These are phyloP conservation scores for Amanita polypyramis DNA, from an alignment of 768 basidiomycete genomes.

Conservation along the genomic window DNA sequence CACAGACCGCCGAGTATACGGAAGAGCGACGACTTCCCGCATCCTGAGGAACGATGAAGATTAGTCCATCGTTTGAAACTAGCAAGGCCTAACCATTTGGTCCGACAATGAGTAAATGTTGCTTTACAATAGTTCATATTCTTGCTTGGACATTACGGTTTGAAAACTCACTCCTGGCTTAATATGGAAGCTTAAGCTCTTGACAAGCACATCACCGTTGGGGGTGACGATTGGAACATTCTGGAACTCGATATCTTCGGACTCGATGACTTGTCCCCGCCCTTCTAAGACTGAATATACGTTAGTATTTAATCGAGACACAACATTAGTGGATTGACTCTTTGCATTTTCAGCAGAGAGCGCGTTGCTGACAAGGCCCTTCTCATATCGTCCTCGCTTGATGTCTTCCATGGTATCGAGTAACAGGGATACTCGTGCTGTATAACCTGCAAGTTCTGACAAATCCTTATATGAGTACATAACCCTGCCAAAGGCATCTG, in stretches of 20 bases:
- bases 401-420: slow-evolving; percentile 89
- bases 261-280: slow-evolving; percentile 69
- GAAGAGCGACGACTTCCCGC: slow-evolving; percentile 87
- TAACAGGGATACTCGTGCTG: slow-evolving; percentile 78
- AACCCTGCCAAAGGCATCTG: slow-evolving; percentile 88
- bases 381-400: slow-evolving; percentile 76
- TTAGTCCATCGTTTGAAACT: not conserved
- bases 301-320: not conserved
- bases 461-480: slow-evolving; percentile 99
- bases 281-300: slow-evolving; percentile 55
- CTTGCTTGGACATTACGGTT: not conserved
- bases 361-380: slow-evolving; percentile 73
- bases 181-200: slow-evolving; percentile 78
- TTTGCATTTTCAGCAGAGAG: slow-evolving; percentile 62
- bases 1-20: slow-evolving; percentile 95
- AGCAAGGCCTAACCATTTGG: slow-evolving; percentile 71
- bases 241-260: slow-evolving; percentile 87
- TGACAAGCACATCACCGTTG: slow-evolving; percentile 87
- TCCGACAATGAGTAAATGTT: slow-evolving; percentile 88
- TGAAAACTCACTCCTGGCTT: slow-evolving; percentile 62
- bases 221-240: slow-evolving; percentile 93
- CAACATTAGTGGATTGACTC: slow-evolving; percentile 35
- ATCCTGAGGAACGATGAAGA: slow-evolving; percentile 32
- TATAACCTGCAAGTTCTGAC: slow-evolving; percentile 92
- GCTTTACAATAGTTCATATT: slow-evolving; percentile 29